A percentile compares a stretch with the other conserved stretches of the same genome.
Conservation (phyloP, 2,329 filamentous ascomycete genomes). For the Aureobasidium sp. region DNA sequence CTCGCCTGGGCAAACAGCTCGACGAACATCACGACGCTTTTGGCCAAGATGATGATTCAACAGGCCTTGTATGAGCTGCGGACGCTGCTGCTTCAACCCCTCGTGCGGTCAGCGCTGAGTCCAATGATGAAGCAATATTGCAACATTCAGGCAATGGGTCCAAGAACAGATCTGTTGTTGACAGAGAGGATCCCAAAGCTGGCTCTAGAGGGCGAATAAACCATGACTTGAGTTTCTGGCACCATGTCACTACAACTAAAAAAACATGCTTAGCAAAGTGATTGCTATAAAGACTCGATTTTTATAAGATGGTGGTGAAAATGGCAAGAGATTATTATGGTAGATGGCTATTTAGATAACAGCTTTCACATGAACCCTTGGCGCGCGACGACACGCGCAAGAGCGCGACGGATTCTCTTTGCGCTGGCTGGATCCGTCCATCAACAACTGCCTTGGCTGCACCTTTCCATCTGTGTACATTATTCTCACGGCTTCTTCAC, state of each 20-base stretch:
- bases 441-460: not conserved
- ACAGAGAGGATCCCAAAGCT: not conserved
- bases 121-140: too few species aligned
- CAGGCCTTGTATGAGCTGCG: not conserved
- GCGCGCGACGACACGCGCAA: not conserved
- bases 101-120: not conserved
- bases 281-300: not conserved
- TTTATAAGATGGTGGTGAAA: not conserved
- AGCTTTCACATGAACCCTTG: not conserved
- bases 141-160: not conserved
- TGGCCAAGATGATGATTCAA: not conserved
- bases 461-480: not conserved
- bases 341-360: not conserved
- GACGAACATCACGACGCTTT: not conserved
- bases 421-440: not conserved
- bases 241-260: not conserved
- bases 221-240: not conserved
- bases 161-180: not conserved
- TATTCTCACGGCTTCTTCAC: not conserved
- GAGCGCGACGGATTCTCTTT: slow-evolving; percentile 4
- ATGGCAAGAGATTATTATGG: not conserved
- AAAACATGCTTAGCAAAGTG: not conserved
- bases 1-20: not conserved
- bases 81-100: not conserved
- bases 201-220: too few species aligned